A percentile compares a stretch with the other conserved stretches of the same genome.
Evolutionary conservation across 148 eudicot species (phyloP).

Genomic region (Pharnaceum exiguum): DNA sequence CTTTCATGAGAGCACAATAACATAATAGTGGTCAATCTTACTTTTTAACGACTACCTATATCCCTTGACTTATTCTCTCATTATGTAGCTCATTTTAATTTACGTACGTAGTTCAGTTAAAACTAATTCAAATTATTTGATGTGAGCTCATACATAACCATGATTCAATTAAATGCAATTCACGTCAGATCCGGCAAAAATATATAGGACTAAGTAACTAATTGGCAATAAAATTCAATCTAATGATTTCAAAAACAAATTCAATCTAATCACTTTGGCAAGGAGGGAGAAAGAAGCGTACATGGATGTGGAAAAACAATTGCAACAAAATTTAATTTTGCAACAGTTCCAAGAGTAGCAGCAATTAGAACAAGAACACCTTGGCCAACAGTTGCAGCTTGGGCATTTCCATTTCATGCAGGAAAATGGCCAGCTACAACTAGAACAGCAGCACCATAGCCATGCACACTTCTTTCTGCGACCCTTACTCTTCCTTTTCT

Average conservation of each 20-base stretch:
- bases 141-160: no score
- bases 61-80: no score
- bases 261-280: not conserved
- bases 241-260: not conserved
- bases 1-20: no score
- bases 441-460: constrained; percentile 9
- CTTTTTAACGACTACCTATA: no score
- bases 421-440: constrained; percentile 5
- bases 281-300: constrained; percentile 6
- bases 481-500: constrained; percentile 2
- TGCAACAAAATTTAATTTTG: not conserved
- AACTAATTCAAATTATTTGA: no score
- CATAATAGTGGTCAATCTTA: no score
- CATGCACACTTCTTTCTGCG: not conserved
- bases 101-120: no score
- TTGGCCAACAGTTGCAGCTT: no score
- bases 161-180: no score
- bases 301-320: not conserved
- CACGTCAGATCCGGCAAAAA: no score
- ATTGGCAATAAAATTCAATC: not conserved
- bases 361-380: not conserved
- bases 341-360: not conserved
- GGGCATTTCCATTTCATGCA: not conserved
- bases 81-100: no score
- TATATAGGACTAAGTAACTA: not conserved